Base-by-base conservation (phyloP, 2,329 filamentous ascomycete genomes). In the Stagonosporopsis rhizophila region DNA sequence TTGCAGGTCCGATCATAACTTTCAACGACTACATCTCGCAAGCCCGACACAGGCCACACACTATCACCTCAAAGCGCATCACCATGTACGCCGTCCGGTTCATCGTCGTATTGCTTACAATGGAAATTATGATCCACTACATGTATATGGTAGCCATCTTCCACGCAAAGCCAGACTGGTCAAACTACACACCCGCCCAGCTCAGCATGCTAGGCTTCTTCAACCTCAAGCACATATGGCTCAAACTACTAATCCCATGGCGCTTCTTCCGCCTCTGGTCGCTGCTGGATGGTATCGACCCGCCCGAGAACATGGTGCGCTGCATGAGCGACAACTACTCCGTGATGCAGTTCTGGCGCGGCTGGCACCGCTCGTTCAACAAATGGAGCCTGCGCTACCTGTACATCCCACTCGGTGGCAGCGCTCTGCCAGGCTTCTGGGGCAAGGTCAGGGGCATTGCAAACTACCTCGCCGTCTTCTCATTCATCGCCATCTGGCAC, bases 1-100 rank as follows among this genome's bases (percentile, higher is more conserved):
- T 99, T 28, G 86, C 93, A 0, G 95, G 95, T 0, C 95, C 95
- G 0, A 96, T 99, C 69, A 75, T 99, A 59, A 98, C 93, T 12
- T 99, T 98, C 81, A 99, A 99, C 77, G 96, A 99, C 80, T 99
- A 95, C 80, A 88, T 98, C 60, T 90, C 91, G 0, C 95, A 99
- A 75, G 82, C 84, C 58, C 89, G 91, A 64, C 89, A 94, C 77
- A 84, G 83, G 12, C 78, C 91, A 0, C 83, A 88, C 11, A 92
- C 86, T 54, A 88, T 95, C 67, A 90, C 88, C 63, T 77, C 75
- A 3, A 77, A 79, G 2, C 90, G 93, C 50, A 97, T 89, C 1
- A 73, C 89, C 27, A 86, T 91, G 41, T 99, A 99, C 71, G 92
- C 82, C 20, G 77, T 96, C 42, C 92, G 95, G 22, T 96, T 98